phyloP scores from a whole-genome alignment of 257 asterid genomes.

The Scutellaria minor region DNA sequence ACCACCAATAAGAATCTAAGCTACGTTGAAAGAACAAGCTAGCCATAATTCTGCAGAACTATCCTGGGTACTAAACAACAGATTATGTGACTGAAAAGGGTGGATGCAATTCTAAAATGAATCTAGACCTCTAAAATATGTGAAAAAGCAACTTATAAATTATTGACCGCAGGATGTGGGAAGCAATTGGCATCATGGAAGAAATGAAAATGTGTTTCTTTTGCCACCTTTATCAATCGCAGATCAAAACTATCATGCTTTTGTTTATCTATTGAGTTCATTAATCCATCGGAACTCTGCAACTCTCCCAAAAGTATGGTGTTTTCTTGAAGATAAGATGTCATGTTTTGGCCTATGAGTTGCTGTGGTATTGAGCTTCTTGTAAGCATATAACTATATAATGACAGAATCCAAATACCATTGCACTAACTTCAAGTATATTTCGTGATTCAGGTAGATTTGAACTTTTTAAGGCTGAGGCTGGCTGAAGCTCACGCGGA shows the following conservation, averaged over 20 bases:
- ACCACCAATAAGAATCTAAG: background rate
- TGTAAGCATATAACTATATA: slow-evolving; percentile 7
- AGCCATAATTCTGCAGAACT: background rate
- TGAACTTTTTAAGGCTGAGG: slow-evolving; percentile 58
- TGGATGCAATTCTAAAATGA: background rate
- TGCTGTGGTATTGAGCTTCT: background rate
- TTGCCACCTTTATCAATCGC: background rate
- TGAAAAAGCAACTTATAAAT: background rate
- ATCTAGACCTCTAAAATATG: background rate
- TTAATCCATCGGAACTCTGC: no score
- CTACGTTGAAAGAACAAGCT: background rate
- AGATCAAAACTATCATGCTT: background rate
- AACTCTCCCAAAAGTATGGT: background rate
- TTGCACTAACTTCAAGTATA: slow-evolving; percentile 5
- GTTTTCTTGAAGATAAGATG: background rate
- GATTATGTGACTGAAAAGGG: background rate
- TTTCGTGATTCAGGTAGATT: slow-evolving; percentile 56
- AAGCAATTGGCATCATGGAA: background rate
- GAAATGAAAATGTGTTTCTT: background rate
- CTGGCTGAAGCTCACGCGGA: slow-evolving; percentile 84
- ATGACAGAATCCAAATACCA: background rate
- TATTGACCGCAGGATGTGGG: background rate
- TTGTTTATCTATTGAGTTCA: background rate
- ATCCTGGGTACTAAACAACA: background rate
- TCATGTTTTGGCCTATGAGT: background rate